phyloP scores from a whole-genome alignment of 78 protist species.

The Thecamonas trahens region DNA sequence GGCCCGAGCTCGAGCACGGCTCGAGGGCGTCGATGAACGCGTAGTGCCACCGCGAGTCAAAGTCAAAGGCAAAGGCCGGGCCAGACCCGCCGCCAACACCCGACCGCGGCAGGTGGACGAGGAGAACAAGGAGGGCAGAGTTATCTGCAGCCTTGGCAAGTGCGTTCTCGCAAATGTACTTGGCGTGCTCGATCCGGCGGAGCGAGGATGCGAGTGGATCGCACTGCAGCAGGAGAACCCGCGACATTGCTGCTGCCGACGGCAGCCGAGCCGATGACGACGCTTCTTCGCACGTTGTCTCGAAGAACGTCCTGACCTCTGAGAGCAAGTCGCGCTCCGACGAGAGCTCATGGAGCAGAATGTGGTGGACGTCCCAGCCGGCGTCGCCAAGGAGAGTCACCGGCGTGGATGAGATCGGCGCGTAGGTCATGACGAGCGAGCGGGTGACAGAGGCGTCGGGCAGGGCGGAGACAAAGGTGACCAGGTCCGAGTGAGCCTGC shows the following conservation, averaged over 20 bases:
- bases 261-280: no score
- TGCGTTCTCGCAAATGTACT: background rate
- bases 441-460: background rate
- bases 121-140: background rate
- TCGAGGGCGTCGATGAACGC: background rate
- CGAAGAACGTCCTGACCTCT: background rate
- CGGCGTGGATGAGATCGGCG: background rate
- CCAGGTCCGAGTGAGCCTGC: background rate
- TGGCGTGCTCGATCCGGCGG: slow-evolving; percentile 2
- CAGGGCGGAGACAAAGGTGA: background rate
- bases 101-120: background rate
- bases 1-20: background rate
- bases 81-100: background rate
- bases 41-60: background rate
- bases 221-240: background rate
- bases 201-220: background rate
- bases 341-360: background rate
- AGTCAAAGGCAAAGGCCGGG: background rate
- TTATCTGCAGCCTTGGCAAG: background rate
- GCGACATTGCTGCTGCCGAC: no score
- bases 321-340: background rate
- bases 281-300: background rate
- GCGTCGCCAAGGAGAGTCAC: background rate
- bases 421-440: background rate
- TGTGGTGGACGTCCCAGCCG: background rate